Evolutionary conservation across 2,329 filamentous ascomycete genomes (phyloP), one percentile per base, ranked within the genome.

Genomic region (Exophiala oligosperma): DNA sequence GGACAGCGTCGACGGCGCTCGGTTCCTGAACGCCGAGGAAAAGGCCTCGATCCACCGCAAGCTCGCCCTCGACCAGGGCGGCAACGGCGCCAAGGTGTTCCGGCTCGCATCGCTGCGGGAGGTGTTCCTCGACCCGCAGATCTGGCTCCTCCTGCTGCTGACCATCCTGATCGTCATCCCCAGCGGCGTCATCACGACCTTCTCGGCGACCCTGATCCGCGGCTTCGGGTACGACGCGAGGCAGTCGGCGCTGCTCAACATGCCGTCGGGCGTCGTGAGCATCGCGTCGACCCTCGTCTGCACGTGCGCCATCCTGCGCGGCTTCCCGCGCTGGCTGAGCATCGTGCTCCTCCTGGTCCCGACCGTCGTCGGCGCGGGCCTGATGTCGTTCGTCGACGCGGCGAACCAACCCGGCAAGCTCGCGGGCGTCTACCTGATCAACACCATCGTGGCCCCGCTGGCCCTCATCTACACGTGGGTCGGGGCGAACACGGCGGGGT

Each of bases 11-110:
- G 73, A 76, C 37, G 4, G n/a, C 11, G 37, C 86, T 2, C 72
- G 70, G 0, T 89, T 89, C 67, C 76, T 90, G 2, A 80, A 75
- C 0, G 68, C 76, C 1, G 74, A 80, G 40, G 83, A 88, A 67
- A 69, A 70, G n/a, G 74, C 79, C 59, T 81, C 80, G 0, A 68
- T 70, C 5, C 74, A 78, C 29, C 76, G 82, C 12, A 40, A 40
- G 23, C 38, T 65, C 35, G 40, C 38, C 23, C 53, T 55, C 23
- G 64, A 67, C 59, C 56, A 61, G 41, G 65, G 60, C 12, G 64
- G 64, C 32, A 57, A 62, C 24, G 56, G 55, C 24, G 61, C 65
- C 38, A 65, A 58, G 53, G 38, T 37, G 14, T 59, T 65, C 54
- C 61, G 60, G 38, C 32, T 14, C 9, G 11, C 50, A 5, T 28